Evolutionary conservation across 148 eudicot genomes (phyloP).

Genomic region (Amaranthus hypochondriacus): DNA sequence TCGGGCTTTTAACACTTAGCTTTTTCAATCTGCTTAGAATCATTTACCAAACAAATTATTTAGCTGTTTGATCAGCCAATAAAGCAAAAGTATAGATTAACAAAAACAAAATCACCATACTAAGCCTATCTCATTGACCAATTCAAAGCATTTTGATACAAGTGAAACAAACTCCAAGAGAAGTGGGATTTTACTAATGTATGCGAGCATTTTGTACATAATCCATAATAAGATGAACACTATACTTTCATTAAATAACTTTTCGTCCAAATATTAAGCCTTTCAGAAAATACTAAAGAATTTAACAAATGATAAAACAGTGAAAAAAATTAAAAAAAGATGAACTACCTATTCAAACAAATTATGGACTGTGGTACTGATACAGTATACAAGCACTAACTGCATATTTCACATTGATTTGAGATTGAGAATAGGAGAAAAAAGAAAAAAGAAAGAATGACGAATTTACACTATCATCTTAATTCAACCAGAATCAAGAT

Average conservation of each 20-base stretch:
- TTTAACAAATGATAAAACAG: conserved; percentile 12
- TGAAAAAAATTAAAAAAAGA: neutral
- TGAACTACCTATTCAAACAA: conserved; percentile 13
- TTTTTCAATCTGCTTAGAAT: no score
- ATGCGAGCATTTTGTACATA: neutral
- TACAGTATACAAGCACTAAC: conserved; percentile 22
- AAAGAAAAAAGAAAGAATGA: conserved; percentile 4
- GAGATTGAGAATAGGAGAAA: neutral
- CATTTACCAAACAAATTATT: no score
- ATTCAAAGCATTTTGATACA: no score
- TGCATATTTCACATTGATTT: conserved; percentile 25
- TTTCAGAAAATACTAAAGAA: neutral
- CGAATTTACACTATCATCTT: conserved; percentile 23
- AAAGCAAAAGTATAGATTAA: no score
- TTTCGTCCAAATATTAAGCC: conserved; percentile 5
- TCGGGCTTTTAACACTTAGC: no score
- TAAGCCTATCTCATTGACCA: no score
- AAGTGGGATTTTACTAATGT: no score
- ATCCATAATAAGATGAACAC: neutral
- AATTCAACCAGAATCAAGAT: conserved; percentile 22
- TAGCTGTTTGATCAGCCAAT: no score
- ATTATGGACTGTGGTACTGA: conserved; percentile 16
- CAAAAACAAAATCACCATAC: no score
- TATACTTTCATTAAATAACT: conserved; percentile 16
- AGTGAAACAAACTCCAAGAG: no score